Conservation (phyloP, 345 rosid genomes). For the Lepidium sativum region DNA sequence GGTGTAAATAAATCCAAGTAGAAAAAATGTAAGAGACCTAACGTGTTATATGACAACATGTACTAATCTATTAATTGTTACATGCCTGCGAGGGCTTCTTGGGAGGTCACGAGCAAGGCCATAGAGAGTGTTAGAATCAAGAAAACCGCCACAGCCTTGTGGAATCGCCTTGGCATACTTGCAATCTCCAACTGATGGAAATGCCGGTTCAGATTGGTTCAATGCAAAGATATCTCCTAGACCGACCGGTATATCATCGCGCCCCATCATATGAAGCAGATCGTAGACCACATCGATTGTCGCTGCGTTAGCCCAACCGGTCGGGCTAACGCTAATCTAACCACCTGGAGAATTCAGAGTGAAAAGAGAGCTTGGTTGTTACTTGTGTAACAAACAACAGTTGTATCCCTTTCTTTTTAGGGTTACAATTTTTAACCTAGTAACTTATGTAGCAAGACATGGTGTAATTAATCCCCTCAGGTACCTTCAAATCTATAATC, state of each 20-base stretch:
- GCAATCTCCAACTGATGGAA: conserved; percentile 62
- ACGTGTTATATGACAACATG: neutral
- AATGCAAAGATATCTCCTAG: conserved; percentile 58
- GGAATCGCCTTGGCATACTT: conserved; percentile 66
- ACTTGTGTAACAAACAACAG: neutral
- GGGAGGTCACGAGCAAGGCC: conserved; percentile 82
- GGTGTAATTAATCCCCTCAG: neutral
- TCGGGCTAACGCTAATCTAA: conserved; percentile 69
- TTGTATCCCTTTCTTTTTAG: neutral
- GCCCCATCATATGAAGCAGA: conserved; percentile 96
- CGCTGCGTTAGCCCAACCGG: conserved; percentile 96
- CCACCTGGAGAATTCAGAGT: conserved; percentile 40
- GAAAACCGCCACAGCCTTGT: conserved; percentile 73
- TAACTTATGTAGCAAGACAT: no score
- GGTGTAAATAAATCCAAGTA: neutral
- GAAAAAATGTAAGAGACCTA: neutral
- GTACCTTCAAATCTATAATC: conserved; percentile 68
- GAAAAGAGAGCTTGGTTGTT: neutral
- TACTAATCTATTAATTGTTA: neutral
- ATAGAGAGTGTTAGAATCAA: conserved; percentile 84
- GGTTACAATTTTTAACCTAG: neutral
- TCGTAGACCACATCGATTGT: conserved; percentile 78
- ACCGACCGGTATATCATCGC: conserved; percentile 85
- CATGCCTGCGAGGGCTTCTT: conserved; percentile 75
- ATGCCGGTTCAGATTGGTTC: conserved; percentile 54